phyloP scores from a whole-genome alignment of 768 basidiomycete genomes.

The Podaxis rugospora region DNA sequence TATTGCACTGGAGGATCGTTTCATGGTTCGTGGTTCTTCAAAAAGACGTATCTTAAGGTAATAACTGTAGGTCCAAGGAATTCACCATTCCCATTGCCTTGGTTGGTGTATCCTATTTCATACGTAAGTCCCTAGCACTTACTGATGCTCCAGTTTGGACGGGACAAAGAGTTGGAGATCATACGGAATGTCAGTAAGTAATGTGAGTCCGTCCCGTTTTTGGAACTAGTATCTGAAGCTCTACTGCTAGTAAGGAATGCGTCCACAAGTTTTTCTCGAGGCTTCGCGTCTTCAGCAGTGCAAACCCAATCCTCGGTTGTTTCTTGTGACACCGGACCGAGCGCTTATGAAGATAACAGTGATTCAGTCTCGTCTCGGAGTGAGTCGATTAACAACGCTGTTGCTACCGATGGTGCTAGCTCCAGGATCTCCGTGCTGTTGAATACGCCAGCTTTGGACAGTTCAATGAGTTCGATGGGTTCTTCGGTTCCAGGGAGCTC shows the following conservation, averaged over 20 bases:
- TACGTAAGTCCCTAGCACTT: background rate
- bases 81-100: slow-evolving; percentile 67
- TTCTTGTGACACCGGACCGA: slow-evolving; percentile 25
- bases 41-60: background rate
- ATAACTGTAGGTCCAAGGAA: slow-evolving; percentile 34
- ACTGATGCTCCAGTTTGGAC: slow-evolving; percentile 46
- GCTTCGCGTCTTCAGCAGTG: slow-evolving; percentile 39
- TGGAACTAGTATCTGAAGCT: background rate
- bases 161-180: slow-evolving; percentile 65
- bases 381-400: slow-evolving; percentile 26
- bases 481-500: slow-evolving; percentile 36
- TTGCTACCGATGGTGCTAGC: slow-evolving; percentile 17
- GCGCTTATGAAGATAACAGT: slow-evolving; percentile 32
- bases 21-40: slow-evolving; percentile 38
- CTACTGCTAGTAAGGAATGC: slow-evolving; percentile 34
- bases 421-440: slow-evolving; percentile 17
- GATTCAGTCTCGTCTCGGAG: slow-evolving; percentile 43
- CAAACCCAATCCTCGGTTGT: slow-evolving; percentile 30
- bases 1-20: slow-evolving; percentile 61
- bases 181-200: slow-evolving; percentile 64
- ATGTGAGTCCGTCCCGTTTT: background rate
- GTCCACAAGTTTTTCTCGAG: slow-evolving; percentile 58
- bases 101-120: slow-evolving; percentile 29
- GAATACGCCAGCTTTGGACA: slow-evolving; percentile 20
- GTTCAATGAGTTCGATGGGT: slow-evolving; percentile 27